Evolutionary conservation across 192 early-diverging fungal genomes (phyloP).

Genomic region (Gamsiella multidivaricata): DNA sequence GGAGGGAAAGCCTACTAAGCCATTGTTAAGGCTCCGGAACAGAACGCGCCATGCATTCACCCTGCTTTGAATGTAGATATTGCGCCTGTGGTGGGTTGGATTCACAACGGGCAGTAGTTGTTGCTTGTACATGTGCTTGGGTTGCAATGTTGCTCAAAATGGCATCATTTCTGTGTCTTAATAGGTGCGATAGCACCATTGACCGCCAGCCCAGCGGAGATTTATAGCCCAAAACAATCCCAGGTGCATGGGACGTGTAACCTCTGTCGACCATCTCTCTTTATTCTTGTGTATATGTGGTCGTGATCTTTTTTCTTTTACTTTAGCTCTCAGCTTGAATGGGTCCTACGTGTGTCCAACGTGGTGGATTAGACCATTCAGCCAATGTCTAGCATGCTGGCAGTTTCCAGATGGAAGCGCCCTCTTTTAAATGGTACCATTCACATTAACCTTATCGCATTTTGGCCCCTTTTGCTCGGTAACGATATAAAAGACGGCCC

Average conservation of each 20-base stretch:
- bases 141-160: slow-evolving; percentile 5
- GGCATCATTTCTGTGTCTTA: background rate
- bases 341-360: no score
- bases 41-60: no score
- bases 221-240: background rate
- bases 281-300: background rate
- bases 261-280: background rate
- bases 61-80: no score
- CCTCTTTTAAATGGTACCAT: slow-evolving; percentile 14
- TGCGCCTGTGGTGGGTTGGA: no score
- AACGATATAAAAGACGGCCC: slow-evolving; percentile 26
- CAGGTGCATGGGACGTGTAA: background rate
- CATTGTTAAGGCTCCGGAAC: no score
- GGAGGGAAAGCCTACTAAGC: no score
- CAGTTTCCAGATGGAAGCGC: background rate
- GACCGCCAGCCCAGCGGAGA: background rate
- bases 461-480: slow-evolving; percentile 3
- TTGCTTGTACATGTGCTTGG: no score
- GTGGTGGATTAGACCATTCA: background rate
- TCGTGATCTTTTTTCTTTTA: no score
- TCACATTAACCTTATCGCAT: background rate
- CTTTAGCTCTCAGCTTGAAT: no score
- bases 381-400: background rate
- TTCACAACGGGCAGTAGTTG: no score
- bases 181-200: no score